Evolutionary conservation across 139 green algal species (phyloP), one percentile per base, ranked within the genome.

Genomic region (Auxenochlorella pyrenoidosa): DNA sequence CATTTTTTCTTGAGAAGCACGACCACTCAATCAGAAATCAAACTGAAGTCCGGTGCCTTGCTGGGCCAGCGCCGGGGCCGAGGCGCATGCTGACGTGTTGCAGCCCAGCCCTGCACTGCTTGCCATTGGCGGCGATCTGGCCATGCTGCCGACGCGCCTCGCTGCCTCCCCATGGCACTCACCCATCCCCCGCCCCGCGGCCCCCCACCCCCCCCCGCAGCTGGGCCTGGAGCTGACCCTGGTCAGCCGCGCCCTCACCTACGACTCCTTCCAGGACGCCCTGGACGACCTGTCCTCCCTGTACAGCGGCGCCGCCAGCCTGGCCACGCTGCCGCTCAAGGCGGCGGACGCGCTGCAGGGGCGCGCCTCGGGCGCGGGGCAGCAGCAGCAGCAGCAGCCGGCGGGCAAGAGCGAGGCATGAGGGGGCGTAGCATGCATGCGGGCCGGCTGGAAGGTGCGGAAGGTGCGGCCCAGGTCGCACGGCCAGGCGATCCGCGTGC

Each of bases 191-290:
- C 18, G 3, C 36, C 36, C 24, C 54, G 12, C 12, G 47, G 47
- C 54, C 54, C 54, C 70, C 34, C 36, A 2, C 32, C 26, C 19
- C 76, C 32, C 22, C 21, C 22, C 32, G 79, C 79, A 84, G 80
- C 68, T 94, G 79, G 89, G 91, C 47, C 41, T 94, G n/a, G 86
- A 93, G 73, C 60, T 88, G 41, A 90, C 88, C 1, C 41, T 91
- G 10, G 68, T 77, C 30, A 36, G 34, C 40, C 75, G 84, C 26
- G 65, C 63, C 8, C 51, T 87, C 36, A 54, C 24, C 41, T 94
- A 94, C 65, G 36, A 82, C 66, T 89, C 58, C 71, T 73, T 87
- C 18, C 43, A 90, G 38, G 91, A 89, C 3, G 89, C 89, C 0
- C 38, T 91, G 18, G 88, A 92, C 0, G 90, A 93, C 66, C 34